phyloP scores from a whole-genome alignment of 2,329 filamentous ascomycete genomes.

The Claviceps africana region DNA sequence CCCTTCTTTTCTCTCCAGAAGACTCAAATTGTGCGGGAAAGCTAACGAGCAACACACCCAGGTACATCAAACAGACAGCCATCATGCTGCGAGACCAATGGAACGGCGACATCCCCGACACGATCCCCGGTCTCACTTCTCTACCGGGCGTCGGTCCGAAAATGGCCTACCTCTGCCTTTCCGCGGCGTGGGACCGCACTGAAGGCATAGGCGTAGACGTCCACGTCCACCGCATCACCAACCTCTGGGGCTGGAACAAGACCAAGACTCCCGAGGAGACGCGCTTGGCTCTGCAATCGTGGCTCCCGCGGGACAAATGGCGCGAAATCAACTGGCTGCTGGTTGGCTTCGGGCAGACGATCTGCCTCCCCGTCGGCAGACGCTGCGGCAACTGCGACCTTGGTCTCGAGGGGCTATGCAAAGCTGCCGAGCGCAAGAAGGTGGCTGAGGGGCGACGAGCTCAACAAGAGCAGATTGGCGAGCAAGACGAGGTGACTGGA shows the following conservation, averaged over 20 bases:
- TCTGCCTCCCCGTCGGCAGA: constrained; percentile 67
- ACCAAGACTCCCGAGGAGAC: constrained; percentile 75
- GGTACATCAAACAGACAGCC: constrained; percentile 59
- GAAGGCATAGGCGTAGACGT: constrained; percentile 86
- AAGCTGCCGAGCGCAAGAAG: constrained; percentile 52
- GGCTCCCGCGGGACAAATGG: constrained; percentile 77
- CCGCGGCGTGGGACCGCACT: constrained; percentile 49
- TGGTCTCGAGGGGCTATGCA: constrained; percentile 62
- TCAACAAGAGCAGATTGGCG: constrained; percentile 14
- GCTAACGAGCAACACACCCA: constrained; percentile 8
- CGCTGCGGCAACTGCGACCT: constrained; percentile 79
- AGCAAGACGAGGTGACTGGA: constrained; percentile 12
- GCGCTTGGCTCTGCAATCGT: constrained; percentile 57
- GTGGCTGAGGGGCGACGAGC: constrained; percentile 41
- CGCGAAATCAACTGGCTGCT: constrained; percentile 84
- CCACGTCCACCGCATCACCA: constrained; percentile 88
- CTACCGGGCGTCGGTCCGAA: constrained; percentile 86
- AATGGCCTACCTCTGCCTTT: constrained; percentile 84
- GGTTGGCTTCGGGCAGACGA: constrained; percentile 76
- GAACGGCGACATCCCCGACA: constrained; percentile 64
- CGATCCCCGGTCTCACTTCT: constrained; percentile 58
- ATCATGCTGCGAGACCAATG: constrained; percentile 57
- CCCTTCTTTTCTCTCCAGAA: too few relatives aligned
- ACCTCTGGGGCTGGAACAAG: constrained; percentile 83
- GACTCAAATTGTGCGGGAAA: too few relatives aligned